phyloP scores from a whole-genome alignment of 768 basidiomycete genomes.

The Roridomyces roridus region DNA sequence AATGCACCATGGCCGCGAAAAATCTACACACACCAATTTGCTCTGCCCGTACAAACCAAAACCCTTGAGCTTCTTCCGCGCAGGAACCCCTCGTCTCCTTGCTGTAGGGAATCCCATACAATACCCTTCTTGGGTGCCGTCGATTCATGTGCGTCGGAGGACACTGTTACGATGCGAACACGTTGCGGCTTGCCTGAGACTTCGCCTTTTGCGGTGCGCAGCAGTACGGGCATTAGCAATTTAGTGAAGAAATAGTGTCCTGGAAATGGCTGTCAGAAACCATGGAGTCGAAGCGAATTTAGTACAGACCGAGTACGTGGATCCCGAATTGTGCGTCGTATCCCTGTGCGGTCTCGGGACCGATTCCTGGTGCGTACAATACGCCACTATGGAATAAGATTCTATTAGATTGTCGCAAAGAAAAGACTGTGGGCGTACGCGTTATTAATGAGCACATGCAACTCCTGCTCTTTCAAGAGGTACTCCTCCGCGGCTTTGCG shows the following conservation, averaged over 20 bases:
- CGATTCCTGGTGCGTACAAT: constrained; percentile 34
- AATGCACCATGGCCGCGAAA: neutral
- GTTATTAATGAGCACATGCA: constrained; percentile 43
- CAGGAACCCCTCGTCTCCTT: constrained; percentile 24
- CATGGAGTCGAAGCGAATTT: neutral
- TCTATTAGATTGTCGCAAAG: neutral
- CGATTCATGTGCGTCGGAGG: constrained; percentile 28
- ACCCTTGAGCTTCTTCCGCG: constrained; percentile 26
- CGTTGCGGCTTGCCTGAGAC: constrained; percentile 29
- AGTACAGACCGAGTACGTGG: too few relatives aligned
- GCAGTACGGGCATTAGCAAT: constrained; percentile 36
- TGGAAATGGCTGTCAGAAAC: constrained; percentile 2
- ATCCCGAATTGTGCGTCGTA: constrained; percentile 42
- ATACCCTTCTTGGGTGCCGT: constrained; percentile 34
- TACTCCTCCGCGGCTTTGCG: constrained; percentile 40
- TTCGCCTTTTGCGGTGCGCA: constrained; percentile 34
- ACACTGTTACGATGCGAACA: constrained; percentile 34
- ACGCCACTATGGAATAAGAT: constrained; percentile 32
- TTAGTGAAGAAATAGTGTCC: constrained; percentile 41
- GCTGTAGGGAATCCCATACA: constrained; percentile 37
- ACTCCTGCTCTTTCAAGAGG: constrained; percentile 35
- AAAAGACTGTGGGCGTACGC: constrained; percentile 27
- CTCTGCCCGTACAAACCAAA: constrained; percentile 34
- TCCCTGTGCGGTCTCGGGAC: constrained; percentile 34
- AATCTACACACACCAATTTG: constrained; percentile 43